Evolutionary conservation across 2,329 filamentous ascomycete genomes (phyloP), one percentile per base, ranked within the genome.

Genomic region (Setomelanomma holmii): DNA sequence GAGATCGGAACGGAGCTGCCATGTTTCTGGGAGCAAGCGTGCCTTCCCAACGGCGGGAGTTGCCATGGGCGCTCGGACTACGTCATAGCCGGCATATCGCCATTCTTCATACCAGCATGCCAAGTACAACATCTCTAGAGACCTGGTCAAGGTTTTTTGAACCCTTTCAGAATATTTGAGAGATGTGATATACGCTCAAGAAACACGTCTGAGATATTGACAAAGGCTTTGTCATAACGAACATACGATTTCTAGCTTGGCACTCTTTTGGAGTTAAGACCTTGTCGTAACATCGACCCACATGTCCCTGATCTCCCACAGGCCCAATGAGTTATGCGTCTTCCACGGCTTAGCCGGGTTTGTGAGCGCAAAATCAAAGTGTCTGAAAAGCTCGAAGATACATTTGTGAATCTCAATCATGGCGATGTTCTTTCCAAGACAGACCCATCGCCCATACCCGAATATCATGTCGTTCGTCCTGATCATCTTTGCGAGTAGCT

Each of bases 381-480:
- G 50, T 23, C 67, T 58, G 36, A 70, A 52, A 41, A 73, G 52
- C 71, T 82, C 78, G 17, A 79, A 75, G 24, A 77, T 67, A 2
- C 73, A 58, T 58, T 76, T 76, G 47, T 75, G 65, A n/a, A 76
- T 61, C 60, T 76, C 73, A 30, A 76, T 64, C 40, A 67, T 42
- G 7, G 74, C 74, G 20, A 76, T 58, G 4, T 62, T 61, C 24
- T 49, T 59, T 8, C 74, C 74, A 39, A 76, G 47, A 49, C 74
- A 76, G 4, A 61, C 46, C 61, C 67, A 75, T 43, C 67, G 65
- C 1, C 74, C 74, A 42, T 71, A 67, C 3, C 74, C 73, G 51
- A 75, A 76, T 4, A 75, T 63, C 56, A 76, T 58, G 12, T 74
- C 71, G 22, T 69, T 69, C 0, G 61, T 67, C 41, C 57, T 63